Base-by-base conservation (phyloP, 2,329 filamentous ascomycete genomes). In the Aspergillus hortae region DNA sequence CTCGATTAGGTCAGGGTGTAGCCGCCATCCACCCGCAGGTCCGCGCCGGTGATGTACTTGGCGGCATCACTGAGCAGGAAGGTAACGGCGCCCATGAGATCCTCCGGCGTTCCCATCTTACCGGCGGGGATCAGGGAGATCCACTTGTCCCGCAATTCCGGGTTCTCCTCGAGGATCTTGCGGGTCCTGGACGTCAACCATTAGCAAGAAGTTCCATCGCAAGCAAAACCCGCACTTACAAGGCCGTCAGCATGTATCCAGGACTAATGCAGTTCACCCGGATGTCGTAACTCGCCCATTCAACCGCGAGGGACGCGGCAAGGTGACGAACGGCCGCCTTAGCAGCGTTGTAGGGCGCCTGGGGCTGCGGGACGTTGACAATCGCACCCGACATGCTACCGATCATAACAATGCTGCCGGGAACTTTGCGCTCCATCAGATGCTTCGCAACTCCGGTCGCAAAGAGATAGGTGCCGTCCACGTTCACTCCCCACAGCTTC, bases 251-350 rank as follows among this genome's bases (percentile, higher is more conserved):
- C 92, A 97, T 97, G 74, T 97, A 97, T 42, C 94, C 92, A 0
- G 92, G 92, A 27, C 87, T 91, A 69, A 97, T 94, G 73, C 89
- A 94, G 77, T 97, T 97, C 61, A 97, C 92, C 33, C 92, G 84
- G 67, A 97, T 96, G 60, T 87, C 87, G 35, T 87, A 84, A 61
- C 86, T 80, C 0, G 92, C 91, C 92, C 94, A 97, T 73, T 97
- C 94, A 46, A 96, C 92, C 33, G 92, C 92, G 63, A 96, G 80
- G 58, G 88, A 94, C 35, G 89, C 83, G 11, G 90, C 91, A 55
- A 97, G 75, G 73, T 97, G 92, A 56, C 92, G 82, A 43, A 97
- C 88, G 10, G 90, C 94, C 33, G 94, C 92, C 75, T 97, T 97
- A 56, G 91, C 85, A 4, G 88, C 89, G 68, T 96, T 96, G 76